Evolutionary conservation across 148 eudicot genomes (phyloP).

Genomic region (Diospyros kaki): DNA sequence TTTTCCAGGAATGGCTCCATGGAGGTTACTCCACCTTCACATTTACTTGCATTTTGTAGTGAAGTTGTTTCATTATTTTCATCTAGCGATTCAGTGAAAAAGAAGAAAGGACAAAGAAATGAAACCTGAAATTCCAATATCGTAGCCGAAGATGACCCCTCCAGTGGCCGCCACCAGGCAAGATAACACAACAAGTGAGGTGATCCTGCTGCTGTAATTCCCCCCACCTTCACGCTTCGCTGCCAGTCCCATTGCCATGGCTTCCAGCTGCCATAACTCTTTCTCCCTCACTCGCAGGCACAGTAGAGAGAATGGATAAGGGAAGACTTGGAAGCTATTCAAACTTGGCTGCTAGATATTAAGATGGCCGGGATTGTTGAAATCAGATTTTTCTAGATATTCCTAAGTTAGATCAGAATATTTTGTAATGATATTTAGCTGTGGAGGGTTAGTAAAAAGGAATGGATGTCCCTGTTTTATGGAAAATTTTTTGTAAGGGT

Average conservation of each 20-base stretch:
- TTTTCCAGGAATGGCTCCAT: too few relatives aligned
- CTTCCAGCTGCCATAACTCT: not conserved
- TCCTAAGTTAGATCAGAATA: too few relatives aligned
- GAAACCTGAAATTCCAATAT: constrained; percentile 34
- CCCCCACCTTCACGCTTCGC: not conserved
- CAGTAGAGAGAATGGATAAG: not conserved
- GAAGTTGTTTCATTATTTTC: too few relatives aligned
- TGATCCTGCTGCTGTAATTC: not conserved
- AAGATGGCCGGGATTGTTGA: not conserved
- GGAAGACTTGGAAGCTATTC: not conserved
- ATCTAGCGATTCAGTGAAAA: not conserved
- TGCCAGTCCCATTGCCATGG: not conserved
- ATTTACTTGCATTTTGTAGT: too few relatives aligned
- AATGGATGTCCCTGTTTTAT: too few relatives aligned
- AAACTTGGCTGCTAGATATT: not conserved
- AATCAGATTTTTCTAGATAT: too few relatives aligned
- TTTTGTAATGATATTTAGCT: too few relatives aligned
- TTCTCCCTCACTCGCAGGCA: not conserved
- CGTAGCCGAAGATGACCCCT: constrained; percentile 33
- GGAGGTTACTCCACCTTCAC: too few relatives aligned
- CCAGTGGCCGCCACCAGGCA: constrained; percentile 31
- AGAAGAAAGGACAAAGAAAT: not conserved
- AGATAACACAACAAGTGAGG: not conserved
- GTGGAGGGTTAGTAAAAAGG: too few relatives aligned
- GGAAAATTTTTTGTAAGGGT: too few relatives aligned